Conservation (phyloP, 2,329 filamentous ascomycete species). For the Aschersonia sp. region DNA sequence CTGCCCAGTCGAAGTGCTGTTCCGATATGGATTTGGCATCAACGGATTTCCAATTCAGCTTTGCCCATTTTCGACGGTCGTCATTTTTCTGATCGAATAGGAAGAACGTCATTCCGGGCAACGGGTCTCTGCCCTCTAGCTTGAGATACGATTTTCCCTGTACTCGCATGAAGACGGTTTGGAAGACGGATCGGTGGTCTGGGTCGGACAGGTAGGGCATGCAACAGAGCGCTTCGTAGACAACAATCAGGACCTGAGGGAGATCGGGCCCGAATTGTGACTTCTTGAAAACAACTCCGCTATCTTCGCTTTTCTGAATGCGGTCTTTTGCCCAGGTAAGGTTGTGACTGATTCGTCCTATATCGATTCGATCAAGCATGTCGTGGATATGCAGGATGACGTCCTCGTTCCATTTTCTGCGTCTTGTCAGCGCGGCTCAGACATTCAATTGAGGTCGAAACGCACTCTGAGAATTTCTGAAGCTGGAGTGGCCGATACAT, state of each 20-base stretch:
- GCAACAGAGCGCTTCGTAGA: constrained; percentile 83
- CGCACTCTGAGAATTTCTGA: constrained; percentile 45
- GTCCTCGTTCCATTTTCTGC: constrained; percentile 32
- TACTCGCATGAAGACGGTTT: constrained; percentile 68
- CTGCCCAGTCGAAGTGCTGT: constrained; percentile 75
- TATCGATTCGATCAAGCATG: constrained; percentile 44
- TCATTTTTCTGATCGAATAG: constrained; percentile 51
- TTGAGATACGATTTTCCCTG: constrained; percentile 60
- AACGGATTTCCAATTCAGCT: constrained; percentile 29
- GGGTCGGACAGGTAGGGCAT: constrained; percentile 55
- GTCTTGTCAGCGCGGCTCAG: constrained; percentile 7
- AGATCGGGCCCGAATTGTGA: constrained; percentile 30
- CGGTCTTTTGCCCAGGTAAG: constrained; percentile 40
- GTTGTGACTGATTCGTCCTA: constrained; percentile 45
- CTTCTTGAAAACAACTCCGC: constrained; percentile 31
- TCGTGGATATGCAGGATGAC: constrained; percentile 36
- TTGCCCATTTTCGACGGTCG: constrained; percentile 31
- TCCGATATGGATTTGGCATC: constrained; percentile 45
- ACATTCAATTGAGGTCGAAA: neutral
- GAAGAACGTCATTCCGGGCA: constrained; percentile 75
- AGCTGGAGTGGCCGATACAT: constrained; percentile 49
- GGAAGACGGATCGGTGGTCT: constrained; percentile 46
- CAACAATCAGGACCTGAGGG: constrained; percentile 53
- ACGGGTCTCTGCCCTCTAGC: constrained; percentile 53
- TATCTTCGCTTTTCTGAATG: constrained; percentile 35